Evolutionary conservation across 495 filamentous ascomycete genomes (phyloP), one percentile per base, ranked within the genome.

Genomic region (Neurospora tetraspora): DNA sequence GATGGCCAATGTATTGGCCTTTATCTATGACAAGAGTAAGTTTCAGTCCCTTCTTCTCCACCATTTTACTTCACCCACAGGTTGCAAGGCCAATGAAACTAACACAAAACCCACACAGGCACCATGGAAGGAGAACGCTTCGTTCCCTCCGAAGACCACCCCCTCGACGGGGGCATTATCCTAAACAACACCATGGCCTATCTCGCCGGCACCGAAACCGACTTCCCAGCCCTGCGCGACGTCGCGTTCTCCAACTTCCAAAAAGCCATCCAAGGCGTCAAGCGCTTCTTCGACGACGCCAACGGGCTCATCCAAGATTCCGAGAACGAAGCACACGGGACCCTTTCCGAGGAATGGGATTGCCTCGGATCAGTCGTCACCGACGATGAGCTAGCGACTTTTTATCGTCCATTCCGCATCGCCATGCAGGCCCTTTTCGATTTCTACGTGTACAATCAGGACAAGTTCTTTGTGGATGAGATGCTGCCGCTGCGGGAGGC

Each of bases 11-110:
- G 77, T 69, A 4, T 53, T 80, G 2, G 34, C 72, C 2, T 80
- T 74, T 39, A 78, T 80, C 73, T 80, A 80, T 61, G 42, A 65
- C 39, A 69, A 77, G 37, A 39, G 72, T 75, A 71, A 20, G 8
- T 6, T 20, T 45, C 42, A 45, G 18, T 11, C 18, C 42, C 4
- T 39, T 14, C 42, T 45, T 4, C n/a, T 11, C 18, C 42, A 45
- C 11, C 34, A 36, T 36, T 6, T 36, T n/a, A n/a, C n/a, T n/a
- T n/a, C n/a, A n/a, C n/a, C n/a, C n/a, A n/a, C n/a, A n/a, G n/a
- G n/a, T n/a, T 36, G 14, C 39, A 40, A 40, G 39, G 4, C n/a
- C 18, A 20, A 20, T 20, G n/a, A 43, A 43, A 20, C n/a, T 45
- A 45, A 45, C 18, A 11, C 42, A 20, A 45, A 10, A n/a, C 7